A percentile compares a stretch with the other conserved stretches of the same genome.
Evolutionary conservation across 2,329 filamentous ascomycete genomes (phyloP).

Genomic region (Pyrenophora teres): DNA sequence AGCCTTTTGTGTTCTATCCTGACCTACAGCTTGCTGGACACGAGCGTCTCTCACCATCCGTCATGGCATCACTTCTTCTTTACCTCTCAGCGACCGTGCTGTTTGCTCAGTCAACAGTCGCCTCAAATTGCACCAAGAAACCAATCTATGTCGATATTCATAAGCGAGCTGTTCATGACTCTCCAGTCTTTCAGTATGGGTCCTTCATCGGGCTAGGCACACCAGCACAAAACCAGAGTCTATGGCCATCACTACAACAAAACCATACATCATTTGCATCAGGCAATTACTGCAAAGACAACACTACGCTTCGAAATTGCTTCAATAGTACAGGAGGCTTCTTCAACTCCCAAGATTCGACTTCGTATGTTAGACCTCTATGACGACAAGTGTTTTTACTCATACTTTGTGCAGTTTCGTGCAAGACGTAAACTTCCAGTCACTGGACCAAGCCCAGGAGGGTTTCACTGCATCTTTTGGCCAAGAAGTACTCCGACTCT

Average conservation of each 20-base stretch:
- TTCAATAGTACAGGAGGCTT: constrained; percentile 42
- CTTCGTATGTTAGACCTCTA: constrained; percentile 31
- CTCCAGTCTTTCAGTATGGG: constrained; percentile 50
- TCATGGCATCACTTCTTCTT: constrained; percentile 37
- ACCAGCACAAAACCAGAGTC: constrained; percentile 51
- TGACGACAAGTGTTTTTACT: constrained; percentile 7
- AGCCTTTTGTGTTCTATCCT: constrained; percentile 12
- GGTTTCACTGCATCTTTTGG: constrained; percentile 38
- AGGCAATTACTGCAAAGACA: constrained; percentile 44
- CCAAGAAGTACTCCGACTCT: constrained; percentile 44
- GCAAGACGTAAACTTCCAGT: constrained; percentile 27
- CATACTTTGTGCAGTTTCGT: constrained; percentile 28
- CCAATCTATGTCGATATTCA: constrained; percentile 54
- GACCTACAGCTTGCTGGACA: constrained; percentile 36
- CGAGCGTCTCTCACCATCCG: constrained; percentile 28
- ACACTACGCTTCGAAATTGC: constrained; percentile 43
- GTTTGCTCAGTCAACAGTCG: constrained; percentile 44
- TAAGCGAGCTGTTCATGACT: constrained; percentile 49
- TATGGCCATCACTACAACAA: constrained; percentile 50
- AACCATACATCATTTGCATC: constrained; percentile 51
- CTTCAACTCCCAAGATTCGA: constrained; percentile 38
- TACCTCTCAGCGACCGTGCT: constrained; percentile 39
- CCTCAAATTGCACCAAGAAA: constrained; percentile 46
- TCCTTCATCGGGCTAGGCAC: constrained; percentile 52
- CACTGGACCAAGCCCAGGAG: constrained; percentile 30